These are phyloP conservation scores for Boletus coccyginus DNA, from an alignment of 768 basidiomycete genomes.

Conservation along the genomic window DNA sequence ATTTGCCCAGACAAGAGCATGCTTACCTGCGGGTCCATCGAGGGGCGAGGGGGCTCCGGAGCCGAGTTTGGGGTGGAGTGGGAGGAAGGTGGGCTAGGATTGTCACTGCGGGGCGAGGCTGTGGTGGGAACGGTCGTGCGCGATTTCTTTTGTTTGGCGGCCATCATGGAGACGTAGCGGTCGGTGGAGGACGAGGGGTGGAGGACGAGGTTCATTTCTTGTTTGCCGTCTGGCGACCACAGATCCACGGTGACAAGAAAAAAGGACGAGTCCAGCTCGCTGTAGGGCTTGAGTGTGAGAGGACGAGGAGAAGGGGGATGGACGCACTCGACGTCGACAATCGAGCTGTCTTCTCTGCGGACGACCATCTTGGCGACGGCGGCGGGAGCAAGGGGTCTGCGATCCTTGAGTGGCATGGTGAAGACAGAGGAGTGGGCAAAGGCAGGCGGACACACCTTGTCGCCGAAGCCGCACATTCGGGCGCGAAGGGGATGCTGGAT, in stretches of 20 bases:
- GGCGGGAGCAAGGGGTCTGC: conserved; percentile 88
- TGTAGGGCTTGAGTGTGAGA: conserved; percentile 29
- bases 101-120: conserved; percentile 31
- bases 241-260: conserved; percentile 92
- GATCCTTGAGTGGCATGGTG: conserved; percentile 56
- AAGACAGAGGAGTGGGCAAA: conserved; percentile 6
- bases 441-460: conserved; percentile 62
- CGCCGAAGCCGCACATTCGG: conserved; percentile 95
- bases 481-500: conserved; percentile 88
- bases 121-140: conserved; percentile 35
- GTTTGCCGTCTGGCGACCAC: conserved; percentile 79
- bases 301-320: neutral
- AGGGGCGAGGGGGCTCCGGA: conserved; percentile 34
- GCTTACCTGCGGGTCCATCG: conserved; percentile 45
- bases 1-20: neutral
- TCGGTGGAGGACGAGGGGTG: conserved; percentile 75
- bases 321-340: conserved; percentile 76
- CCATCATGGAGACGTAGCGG: conserved; percentile 55
- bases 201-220: conserved; percentile 86
- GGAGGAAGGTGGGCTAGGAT: conserved; percentile 46
- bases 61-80: conserved; percentile 48
- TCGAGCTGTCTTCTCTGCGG: conserved; percentile 58
- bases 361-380: conserved; percentile 85
- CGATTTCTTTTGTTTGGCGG: conserved; percentile 35
- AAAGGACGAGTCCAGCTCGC: conserved; percentile 83